These are phyloP conservation scores for Volvox carteri DNA, from an alignment of 163 green algal species.

Conservation along the genomic window DNA sequence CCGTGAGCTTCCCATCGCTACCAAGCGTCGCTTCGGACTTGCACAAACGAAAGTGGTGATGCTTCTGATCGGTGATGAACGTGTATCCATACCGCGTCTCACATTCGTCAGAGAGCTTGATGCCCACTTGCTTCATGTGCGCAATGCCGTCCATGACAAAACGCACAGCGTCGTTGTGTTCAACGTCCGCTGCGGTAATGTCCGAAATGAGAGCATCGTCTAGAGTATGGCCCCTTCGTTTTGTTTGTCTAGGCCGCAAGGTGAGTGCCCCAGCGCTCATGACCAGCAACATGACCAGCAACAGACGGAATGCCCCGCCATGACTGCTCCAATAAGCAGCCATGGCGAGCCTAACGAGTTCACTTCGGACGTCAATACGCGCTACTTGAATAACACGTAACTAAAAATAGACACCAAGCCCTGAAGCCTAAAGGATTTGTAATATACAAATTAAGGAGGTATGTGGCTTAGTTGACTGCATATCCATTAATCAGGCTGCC, in stretches of 20 bases:
- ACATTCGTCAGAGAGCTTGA: slow-evolving; percentile 42
- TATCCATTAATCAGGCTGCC: no score
- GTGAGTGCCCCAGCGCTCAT: background rate
- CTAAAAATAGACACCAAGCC: no score
- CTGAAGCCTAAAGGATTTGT: no score
- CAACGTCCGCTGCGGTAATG: slow-evolving; percentile 13
- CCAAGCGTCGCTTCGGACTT: slow-evolving; percentile 13
- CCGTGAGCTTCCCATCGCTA: background rate
- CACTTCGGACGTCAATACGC: background rate
- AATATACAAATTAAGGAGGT: no score
- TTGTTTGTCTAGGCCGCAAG: background rate
- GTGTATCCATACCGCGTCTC: slow-evolving; percentile 43
- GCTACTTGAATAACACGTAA: no score
- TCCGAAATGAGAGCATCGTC: slow-evolving; percentile 1
- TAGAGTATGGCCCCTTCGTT: slow-evolving; percentile 27
- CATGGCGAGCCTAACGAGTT: slow-evolving; percentile 28
- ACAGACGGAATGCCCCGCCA: slow-evolving; percentile 29
- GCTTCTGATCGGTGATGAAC: slow-evolving; percentile 51
- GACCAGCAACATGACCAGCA: background rate
- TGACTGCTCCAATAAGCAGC: slow-evolving; percentile 25
- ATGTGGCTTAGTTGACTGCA: no score
- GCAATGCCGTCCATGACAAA: slow-evolving; percentile 32
- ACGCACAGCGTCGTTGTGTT: slow-evolving; percentile 25
- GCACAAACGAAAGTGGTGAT: slow-evolving; percentile 45
- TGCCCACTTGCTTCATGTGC: slow-evolving; percentile 25